Conservation (phyloP, 1,284 basidiomycete genomes). For the Grifola frondosa region DNA sequence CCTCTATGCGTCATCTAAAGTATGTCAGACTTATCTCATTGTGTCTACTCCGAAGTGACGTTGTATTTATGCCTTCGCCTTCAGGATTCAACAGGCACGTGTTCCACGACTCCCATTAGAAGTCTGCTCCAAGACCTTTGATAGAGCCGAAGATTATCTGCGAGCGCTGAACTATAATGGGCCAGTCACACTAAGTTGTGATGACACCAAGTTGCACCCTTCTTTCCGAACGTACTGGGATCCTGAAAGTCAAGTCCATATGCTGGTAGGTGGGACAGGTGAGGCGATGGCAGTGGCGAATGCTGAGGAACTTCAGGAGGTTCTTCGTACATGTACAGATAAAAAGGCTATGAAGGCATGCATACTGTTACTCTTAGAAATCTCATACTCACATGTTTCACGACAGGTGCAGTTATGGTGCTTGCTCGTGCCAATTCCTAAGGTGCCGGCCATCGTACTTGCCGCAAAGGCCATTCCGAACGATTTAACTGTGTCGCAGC, state of each 20-base stretch:
- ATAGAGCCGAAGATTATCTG: slow-evolving; percentile 19
- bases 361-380: neutral
- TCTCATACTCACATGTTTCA: neutral
- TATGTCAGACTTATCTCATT: slow-evolving; percentile 12
- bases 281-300: slow-evolving; percentile 19
- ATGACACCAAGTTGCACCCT: slow-evolving; percentile 35
- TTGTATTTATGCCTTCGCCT: too few species aligned
- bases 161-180: slow-evolving; percentile 25
- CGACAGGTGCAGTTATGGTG: slow-evolving; percentile 26
- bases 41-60: too few species aligned
- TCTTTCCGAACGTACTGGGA: slow-evolving; percentile 28
- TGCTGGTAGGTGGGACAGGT: slow-evolving; percentile 17
- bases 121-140: slow-evolving; percentile 22
- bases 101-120: slow-evolving; percentile 14
- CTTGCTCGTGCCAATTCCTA: slow-evolving; percentile 25
- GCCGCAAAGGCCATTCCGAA: slow-evolving; percentile 28
- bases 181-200: slow-evolving; percentile 30
- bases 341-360: slow-evolving; percentile 22
- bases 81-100: neutral
- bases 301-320: slow-evolving; percentile 8
- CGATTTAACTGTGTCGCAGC: slow-evolving; percentile 13
- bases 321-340: slow-evolving; percentile 2
- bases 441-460: slow-evolving; percentile 26
- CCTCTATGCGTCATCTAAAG: slow-evolving; percentile 22
- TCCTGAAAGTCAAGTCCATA: slow-evolving; percentile 8